Base-by-base conservation (phyloP, 768 basidiomycete species). In the Termitomyces sp. region DNA sequence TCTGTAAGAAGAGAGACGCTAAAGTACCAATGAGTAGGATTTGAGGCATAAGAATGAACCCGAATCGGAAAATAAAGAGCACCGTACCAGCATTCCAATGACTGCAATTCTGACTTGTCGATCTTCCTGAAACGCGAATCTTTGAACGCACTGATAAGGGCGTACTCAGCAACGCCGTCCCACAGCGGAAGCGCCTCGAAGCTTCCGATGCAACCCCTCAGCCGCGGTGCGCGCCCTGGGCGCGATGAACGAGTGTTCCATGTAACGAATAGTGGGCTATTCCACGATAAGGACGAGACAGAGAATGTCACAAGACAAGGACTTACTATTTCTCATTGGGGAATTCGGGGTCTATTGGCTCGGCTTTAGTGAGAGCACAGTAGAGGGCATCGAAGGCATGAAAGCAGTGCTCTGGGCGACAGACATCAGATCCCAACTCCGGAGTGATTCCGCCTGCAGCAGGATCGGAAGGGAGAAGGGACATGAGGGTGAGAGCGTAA, bases 151-250 rank as follows among this genome's bases (percentile, higher is more conserved):
- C 94, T 95, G 70, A 90, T 82, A 57, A 95, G 80, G 27, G 96
- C 96, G 67, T 97, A 98, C 63, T 98, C 92, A 41, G 82, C 81
- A 58, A 99, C 70, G 16, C 93, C 94, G 29, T 89, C 80, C 56
- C 76, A 81, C 29, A 98, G 76, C 11, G 85, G 73, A 69, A 87
- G 79, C 11, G 91, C 79, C 34, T 87, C 84, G 66, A 99, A 99
- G 71, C 83, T 94, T 66, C 96, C 96, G 64, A 99, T 98, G 74
- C 96, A 99, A 46, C 96, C 96, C 52, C 96, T 77, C 59, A 99
- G 77, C 57, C 82, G 78, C 44, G 84, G 77, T 21, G 81, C 69
- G 57, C 83, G 81, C 32, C 84, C 85, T 19, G 83, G 74, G 56
- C 82, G 84, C 56, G 78, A 78, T 32, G 82, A 78, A 58, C 81